Conservation (phyloP, 306 rosid genomes). For the Rubus idaeus region DNA sequence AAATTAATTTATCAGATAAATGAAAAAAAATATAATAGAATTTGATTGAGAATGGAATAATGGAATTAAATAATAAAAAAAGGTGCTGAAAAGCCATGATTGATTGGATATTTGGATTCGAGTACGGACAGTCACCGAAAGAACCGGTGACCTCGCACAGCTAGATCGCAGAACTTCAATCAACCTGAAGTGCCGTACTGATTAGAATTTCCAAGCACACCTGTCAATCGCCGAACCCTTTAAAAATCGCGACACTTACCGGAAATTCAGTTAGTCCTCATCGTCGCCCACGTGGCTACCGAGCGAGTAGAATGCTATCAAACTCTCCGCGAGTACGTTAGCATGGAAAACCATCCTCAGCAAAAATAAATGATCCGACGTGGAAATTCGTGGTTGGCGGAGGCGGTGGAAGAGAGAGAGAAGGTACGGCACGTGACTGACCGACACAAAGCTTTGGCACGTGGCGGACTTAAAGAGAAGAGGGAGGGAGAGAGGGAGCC, state of each 20-base stretch:
- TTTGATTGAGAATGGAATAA: too few species aligned
- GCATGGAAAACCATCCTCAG: background rate
- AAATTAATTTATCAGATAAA: too few species aligned
- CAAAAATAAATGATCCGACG: slow-evolving; percentile 5
- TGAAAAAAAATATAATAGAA: too few species aligned
- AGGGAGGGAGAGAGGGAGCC: background rate
- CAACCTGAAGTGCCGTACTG: slow-evolving; percentile 31
- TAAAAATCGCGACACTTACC: slow-evolving; percentile 22
- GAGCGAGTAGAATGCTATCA: background rate
- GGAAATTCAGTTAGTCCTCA: slow-evolving; percentile 23
- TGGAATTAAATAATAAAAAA: background rate
- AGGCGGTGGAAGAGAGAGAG: slow-evolving; percentile 12
- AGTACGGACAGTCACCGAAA: slow-evolving; percentile 27
- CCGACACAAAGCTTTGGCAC: slow-evolving; percentile 40
- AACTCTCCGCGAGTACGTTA: background rate
- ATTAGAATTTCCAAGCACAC: slow-evolving; percentile 27
- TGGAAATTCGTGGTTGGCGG: slow-evolving; percentile 8
- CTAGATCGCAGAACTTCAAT: background rate
- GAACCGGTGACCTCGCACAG: slow-evolving; percentile 31
- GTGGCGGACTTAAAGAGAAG: slow-evolving; percentile 26
- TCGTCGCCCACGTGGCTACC: slow-evolving; percentile 37
- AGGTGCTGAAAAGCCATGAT: too few species aligned
- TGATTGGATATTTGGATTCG: background rate
- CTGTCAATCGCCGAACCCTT: slow-evolving; percentile 26
- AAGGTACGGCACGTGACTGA: slow-evolving; percentile 46